Evolutionary conservation across 1,284 basidiomycete species (phyloP), one percentile per base, ranked within the genome.

Genomic region (Malassezia restricta): DNA sequence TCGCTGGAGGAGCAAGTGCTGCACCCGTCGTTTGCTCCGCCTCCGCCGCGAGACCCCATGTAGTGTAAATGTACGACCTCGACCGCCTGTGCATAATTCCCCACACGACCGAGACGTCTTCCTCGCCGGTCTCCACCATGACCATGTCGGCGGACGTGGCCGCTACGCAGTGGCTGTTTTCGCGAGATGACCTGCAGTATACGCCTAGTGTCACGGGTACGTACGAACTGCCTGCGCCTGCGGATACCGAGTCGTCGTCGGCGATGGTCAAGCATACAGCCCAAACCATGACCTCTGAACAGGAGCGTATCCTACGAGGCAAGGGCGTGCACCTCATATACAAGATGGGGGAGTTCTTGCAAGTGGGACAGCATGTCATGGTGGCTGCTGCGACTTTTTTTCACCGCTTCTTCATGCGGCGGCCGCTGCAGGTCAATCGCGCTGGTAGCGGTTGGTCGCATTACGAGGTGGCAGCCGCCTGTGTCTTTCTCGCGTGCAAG

Each of bases 331-430:
- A 53, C 15, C 47, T 62, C 40, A 66, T 70, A 49, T 68, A 64
- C 53, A 55, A 62, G 27, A 62, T 70, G 49, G 65, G 61, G 47
- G 67, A 70, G 40, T 66, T 58, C 46, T 57, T 68, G 57, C 54
- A 63, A 43, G 51, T 70, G 42, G 44, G 46, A 14, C 64, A 66
- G 40, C 66, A 71, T 40, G 68, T 71, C 27, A 59, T 65, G 54
- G 59, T 59, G 8, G 64, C 68, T 0, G 87, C 87, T 14, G 84
- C 87, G 28, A 86, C 84, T 4, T 87, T 87, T 79, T 85, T 92
- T 58, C 90, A 94, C 74, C 81, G 90, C 11, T 94, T 94, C 75
- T 94, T 86, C 76, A 90, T 94, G 87, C 81, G 90, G 48, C 83
- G 82, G 66, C 82, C 87, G 24, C 49, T 68, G 31, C 57, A 60